Evolutionary conservation across 495 filamentous ascomycete genomes (phyloP), one percentile per base, ranked within the genome.

Genomic region (Xylaria venustula): DNA sequence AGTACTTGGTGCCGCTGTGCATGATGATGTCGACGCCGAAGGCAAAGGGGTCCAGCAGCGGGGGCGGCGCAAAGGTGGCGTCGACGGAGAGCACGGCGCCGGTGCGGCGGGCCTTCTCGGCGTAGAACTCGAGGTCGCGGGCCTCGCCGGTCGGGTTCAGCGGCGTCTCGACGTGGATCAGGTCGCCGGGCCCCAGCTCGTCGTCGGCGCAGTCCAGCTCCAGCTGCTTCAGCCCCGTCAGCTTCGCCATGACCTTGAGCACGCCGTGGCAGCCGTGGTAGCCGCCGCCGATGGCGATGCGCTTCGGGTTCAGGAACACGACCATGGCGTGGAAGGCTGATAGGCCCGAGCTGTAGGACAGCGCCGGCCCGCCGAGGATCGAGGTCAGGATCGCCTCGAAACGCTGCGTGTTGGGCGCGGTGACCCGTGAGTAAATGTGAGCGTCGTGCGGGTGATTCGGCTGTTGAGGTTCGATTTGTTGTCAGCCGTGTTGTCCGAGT

Each of bases 231-330:
- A 92, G 81, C 0, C 87, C 87, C 20, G 84, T 90, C 17, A 96
- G 81, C 61, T 87, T 87, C 59, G 78, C 67, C 57, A 93, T 80
- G 48, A 98, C 71, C 7, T 71, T 71, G 55, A 97, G 82, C 19
- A 96, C 87, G 56, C 88, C 91, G 74, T 96, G 92, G 74, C 89
- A 93, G 66, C 94, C 94, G 77, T 98, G 94, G 75, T 98, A 98
- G 34, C 90, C 91, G 47, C 81, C 86, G 34, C 87, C 86, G 63
- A 97, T 88, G 65, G 90, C 83, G 46, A 98, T 83, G 41, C 85
- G 84, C 47, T 82, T 83, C 1, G 94, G 94, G 70, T 92, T 90
- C 6, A 94, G 77, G 62, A 86, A 84, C 9, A 90, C 81, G 15
- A 97, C 79, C 20, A 91, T 77, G 17, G 89, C 92, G 75, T 97